Conservation (phyloP, 73 alveolate genomes). For the Paramecium pentaurelia region DNA sequence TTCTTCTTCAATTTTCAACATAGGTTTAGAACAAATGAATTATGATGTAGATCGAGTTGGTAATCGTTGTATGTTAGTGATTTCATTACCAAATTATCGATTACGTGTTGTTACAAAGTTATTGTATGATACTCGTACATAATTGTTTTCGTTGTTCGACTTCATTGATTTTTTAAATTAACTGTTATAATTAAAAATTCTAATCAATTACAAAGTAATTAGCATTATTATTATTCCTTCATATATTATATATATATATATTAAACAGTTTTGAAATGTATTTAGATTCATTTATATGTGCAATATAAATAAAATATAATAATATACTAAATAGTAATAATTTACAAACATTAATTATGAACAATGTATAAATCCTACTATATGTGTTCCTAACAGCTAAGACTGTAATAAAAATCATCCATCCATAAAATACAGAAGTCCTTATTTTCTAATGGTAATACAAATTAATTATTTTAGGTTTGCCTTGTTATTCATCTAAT, state of each 20-base stretch:
- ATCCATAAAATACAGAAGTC: background rate
- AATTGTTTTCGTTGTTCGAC: slow-evolving; percentile 23
- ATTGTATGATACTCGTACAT: background rate
- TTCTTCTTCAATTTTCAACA: slow-evolving; percentile 8
- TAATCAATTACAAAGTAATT: background rate
- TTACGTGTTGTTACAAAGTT: background rate
- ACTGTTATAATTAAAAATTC: background rate
- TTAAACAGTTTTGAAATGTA: too few relatives aligned
- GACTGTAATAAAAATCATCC: background rate
- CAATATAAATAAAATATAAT: background rate
- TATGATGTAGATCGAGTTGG: slow-evolving; percentile 8
- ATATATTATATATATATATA: too few relatives aligned
- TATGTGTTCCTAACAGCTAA: background rate
- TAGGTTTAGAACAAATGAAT: background rate
- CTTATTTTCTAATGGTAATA: background rate
- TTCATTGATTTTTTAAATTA: background rate
- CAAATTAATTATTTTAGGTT: background rate
- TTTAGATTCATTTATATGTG: background rate
- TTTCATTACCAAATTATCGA: slow-evolving; percentile 16
- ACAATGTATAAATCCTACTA: background rate
- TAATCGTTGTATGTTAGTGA: background rate
- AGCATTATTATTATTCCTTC: background rate
- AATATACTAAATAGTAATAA: background rate
- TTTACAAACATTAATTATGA: background rate
- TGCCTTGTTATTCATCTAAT: background rate